phyloP scores from a whole-genome alignment of 257 asterid species.

The Solanum bulbocastanum region DNA sequence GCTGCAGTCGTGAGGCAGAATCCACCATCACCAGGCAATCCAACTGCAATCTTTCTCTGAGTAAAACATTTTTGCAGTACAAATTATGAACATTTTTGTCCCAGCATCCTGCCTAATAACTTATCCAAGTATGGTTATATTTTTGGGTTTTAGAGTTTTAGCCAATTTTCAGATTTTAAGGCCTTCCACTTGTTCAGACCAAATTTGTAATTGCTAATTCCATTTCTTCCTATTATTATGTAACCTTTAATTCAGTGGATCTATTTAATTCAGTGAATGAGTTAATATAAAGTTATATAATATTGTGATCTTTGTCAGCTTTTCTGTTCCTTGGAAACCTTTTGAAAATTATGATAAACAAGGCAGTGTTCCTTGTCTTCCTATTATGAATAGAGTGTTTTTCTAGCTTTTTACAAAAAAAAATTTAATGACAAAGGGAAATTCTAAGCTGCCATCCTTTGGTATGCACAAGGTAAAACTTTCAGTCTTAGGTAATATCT shows the following conservation, averaged over 20 bases:
- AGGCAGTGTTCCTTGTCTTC: neutral
- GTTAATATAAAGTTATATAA: neutral
- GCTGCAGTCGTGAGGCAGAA: conserved; percentile 46
- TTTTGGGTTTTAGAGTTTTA: neutral
- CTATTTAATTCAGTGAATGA: neutral
- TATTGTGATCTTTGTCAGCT: neutral
- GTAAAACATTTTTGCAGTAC: neutral
- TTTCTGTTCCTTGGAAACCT: neutral
- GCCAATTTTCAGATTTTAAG: neutral
- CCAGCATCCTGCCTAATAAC: neutral
- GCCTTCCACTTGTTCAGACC: neutral
- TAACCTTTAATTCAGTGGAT: neutral
- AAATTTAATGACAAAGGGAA: too few relatives aligned
- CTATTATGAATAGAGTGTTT: neutral
- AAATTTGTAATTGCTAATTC: neutral
- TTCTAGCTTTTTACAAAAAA: neutral
- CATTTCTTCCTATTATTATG: neutral
- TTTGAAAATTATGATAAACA: neutral
- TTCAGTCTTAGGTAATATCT: neutral
- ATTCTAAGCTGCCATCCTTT: neutral
- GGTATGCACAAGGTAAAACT: neutral
- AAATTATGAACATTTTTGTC: neutral
- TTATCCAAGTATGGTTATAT: neutral
- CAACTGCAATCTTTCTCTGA: conserved; percentile 57
- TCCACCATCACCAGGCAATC: conserved; percentile 86